Conservation (phyloP, 176 grass and related monocot species). For the Musa troglodytarum region DNA sequence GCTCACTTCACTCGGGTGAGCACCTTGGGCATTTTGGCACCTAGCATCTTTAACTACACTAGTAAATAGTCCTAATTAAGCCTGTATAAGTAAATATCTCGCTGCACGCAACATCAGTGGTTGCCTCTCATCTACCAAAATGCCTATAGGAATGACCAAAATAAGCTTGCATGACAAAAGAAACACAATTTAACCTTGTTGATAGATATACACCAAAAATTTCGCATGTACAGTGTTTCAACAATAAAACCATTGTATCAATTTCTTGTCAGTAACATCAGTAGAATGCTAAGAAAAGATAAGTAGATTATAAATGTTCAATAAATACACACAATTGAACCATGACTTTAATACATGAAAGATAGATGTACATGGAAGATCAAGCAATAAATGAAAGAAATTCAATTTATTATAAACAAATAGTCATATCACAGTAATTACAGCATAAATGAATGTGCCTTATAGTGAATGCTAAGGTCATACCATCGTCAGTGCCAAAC, state of each 20-base stretch:
- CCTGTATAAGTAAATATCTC: not conserved
- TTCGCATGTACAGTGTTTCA: not conserved
- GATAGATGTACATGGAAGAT: not conserved
- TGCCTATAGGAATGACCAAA: not conserved
- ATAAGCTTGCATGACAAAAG: not conserved
- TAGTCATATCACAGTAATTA: not conserved
- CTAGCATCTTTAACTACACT: no score
- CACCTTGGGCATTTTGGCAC: no score
- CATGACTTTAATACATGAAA: not conserved
- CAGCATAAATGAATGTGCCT: not conserved
- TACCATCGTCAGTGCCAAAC: conserved; percentile 98
- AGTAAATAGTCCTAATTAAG: not conserved
- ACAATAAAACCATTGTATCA: not conserved
- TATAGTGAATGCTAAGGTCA: conserved; percentile 2
- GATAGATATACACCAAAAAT: not conserved
- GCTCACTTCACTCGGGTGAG: no score
- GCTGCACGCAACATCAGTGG: not conserved
- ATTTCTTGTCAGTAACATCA: not conserved
- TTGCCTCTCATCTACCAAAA: not conserved
- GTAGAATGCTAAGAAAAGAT: not conserved
- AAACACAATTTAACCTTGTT: not conserved
- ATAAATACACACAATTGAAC: not conserved
- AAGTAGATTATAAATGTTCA: not conserved
- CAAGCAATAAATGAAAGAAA: not conserved
- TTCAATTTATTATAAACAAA: not conserved